Conservation (phyloP, 2,329 filamentous ascomycete species). For the Sclerotiophoma versabilis region DNA sequence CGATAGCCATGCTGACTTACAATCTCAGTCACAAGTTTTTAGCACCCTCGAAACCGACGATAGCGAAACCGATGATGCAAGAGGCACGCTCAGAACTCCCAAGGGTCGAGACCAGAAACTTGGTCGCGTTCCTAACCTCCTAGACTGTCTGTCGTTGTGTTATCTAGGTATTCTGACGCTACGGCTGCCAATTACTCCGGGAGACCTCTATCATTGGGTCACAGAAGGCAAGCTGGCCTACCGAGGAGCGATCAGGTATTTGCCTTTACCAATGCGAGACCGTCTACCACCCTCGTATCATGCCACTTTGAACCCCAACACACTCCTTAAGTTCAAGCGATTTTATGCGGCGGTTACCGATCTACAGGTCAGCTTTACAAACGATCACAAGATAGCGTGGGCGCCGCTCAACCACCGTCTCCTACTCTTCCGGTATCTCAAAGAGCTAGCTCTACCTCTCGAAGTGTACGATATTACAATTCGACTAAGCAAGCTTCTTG, state of each 20-base stretch:
- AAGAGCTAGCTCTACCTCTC: slow-evolving; percentile 75
- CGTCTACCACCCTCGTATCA: slow-evolving; percentile 70
- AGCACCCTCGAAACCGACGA: slow-evolving; percentile 62
- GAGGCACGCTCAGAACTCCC: slow-evolving; percentile 15
- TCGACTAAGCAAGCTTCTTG: slow-evolving; percentile 61
- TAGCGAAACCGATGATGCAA: slow-evolving; percentile 48
- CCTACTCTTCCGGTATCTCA: slow-evolving; percentile 73
- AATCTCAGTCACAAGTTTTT: slow-evolving; percentile 62
- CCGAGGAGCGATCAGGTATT: slow-evolving; percentile 63
- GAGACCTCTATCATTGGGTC: slow-evolving; percentile 74
- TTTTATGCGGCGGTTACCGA: slow-evolving; percentile 71
- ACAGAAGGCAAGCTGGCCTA: slow-evolving; percentile 74
- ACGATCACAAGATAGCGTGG: slow-evolving; percentile 73
- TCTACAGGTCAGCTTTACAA: slow-evolving; percentile 68
- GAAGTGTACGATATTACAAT: slow-evolving; percentile 69
- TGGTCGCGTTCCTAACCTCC: slow-evolving; percentile 66
- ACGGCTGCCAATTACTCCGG: slow-evolving; percentile 76
- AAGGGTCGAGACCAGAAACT: slow-evolving; percentile 56
- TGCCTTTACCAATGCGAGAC: slow-evolving; percentile 71
- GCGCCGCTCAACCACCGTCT: slow-evolving; percentile 75
- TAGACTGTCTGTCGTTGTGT: slow-evolving; percentile 79
- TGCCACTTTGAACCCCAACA: slow-evolving; percentile 62
- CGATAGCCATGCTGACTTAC: slow-evolving; percentile 45
- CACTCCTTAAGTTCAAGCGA: slow-evolving; percentile 57
- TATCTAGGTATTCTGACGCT: slow-evolving; percentile 81